Evolutionary conservation across 2,329 filamentous ascomycete genomes (phyloP), one percentile per base, ranked within the genome.

Genomic region (Clonostachys solani): DNA sequence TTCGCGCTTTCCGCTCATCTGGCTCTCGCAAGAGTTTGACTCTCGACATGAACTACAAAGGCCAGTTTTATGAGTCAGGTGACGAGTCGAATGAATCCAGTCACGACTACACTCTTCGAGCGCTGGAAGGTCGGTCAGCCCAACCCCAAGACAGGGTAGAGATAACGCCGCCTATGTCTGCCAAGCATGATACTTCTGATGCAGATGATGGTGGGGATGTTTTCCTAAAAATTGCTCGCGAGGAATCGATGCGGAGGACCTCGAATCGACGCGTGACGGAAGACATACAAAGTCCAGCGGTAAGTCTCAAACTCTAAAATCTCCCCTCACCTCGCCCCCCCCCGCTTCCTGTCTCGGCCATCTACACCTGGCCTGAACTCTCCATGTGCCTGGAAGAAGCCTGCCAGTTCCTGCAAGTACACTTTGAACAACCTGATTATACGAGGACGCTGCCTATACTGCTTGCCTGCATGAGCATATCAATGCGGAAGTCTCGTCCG

Each of bases 171-270:
- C 66, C 68, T 17, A 62, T 69, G 49, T 69, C 70, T 2, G 63
- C 63, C 13, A 43, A 62, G 52, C 53, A 62, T 55, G 51, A 64
- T 56, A 42, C 59, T 56, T 48, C 55, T 10, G 58, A 76, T 44
- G 66, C 63, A 40, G 79, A 83, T 46, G 79, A 81, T 52, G 77
- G 72, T 5, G 77, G 76, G 37, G 80, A 83, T 52, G 66, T 83
- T 38, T 83, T 83, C 52, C 71, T 83, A 50, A 75, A 69, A 46
- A 82, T 83, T 49, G 79, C 80, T 12, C 68, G 74, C 12, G 77
- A 83, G 49, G 78, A 81, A 51, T 54, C 71, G 13, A 56, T 61
- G 15, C 69, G 66, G 43, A 71, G 67, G 44, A 16, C 45, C 38
- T 50, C 56, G 9, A 66, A 70, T 40, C 63, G 65, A 7, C 64